A percentile compares a stretch with the other conserved stretches of the same genome.
These are phyloP conservation scores for Phyllosticta citrichinensis DNA, from an alignment of 2,329 filamentous ascomycete species.

Conservation along the genomic window DNA sequence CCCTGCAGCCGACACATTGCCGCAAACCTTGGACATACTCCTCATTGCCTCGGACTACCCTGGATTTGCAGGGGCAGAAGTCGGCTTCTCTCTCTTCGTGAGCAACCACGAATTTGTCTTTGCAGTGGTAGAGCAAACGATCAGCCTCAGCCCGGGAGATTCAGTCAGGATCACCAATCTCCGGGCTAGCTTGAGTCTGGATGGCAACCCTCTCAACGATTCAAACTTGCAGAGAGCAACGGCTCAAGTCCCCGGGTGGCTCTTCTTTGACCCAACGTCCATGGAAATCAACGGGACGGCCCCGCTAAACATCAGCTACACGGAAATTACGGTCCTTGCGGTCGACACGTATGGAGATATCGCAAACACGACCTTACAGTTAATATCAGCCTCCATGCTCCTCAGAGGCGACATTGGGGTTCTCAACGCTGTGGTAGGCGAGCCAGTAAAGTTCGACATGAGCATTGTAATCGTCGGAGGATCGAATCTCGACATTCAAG, in stretches of 20 bases:
- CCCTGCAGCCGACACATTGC: slow-evolving; percentile 46
- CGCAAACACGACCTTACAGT: slow-evolving; percentile 46
- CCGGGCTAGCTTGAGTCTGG: slow-evolving; percentile 23
- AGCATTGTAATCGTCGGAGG: slow-evolving; percentile 22
- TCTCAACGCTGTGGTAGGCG: slow-evolving; percentile 40
- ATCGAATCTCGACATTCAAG: slow-evolving; percentile 20
- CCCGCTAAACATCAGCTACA: slow-evolving; percentile 46
- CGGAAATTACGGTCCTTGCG: slow-evolving; percentile 53
- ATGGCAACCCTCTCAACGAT: slow-evolving; percentile 33
- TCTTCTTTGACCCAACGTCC: slow-evolving; percentile 52
- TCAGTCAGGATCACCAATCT: slow-evolving; percentile 23
- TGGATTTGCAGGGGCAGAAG: slow-evolving; percentile 60
- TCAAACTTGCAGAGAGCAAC: slow-evolving; percentile 44
- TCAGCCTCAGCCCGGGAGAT: slow-evolving; percentile 25
- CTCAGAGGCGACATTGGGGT: slow-evolving; percentile 35
- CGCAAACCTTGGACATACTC: slow-evolving; percentile 61
- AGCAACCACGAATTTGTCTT: slow-evolving; percentile 61
- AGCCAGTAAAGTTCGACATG: slow-evolving; percentile 28
- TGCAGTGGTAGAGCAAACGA: slow-evolving; percentile 33
- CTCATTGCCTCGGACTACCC: slow-evolving; percentile 69
- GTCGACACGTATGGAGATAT: slow-evolving; percentile 50
- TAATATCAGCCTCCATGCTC: slow-evolving; percentile 33
- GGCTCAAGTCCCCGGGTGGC: slow-evolving; percentile 55
- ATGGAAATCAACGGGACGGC: slow-evolving; percentile 57
- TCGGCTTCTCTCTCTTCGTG: slow-evolving; percentile 62